Evolutionary conservation across 1,284 basidiomycete species (phyloP), one percentile per base, ranked within the genome.

Genomic region (Ceratobasidium sp.): DNA sequence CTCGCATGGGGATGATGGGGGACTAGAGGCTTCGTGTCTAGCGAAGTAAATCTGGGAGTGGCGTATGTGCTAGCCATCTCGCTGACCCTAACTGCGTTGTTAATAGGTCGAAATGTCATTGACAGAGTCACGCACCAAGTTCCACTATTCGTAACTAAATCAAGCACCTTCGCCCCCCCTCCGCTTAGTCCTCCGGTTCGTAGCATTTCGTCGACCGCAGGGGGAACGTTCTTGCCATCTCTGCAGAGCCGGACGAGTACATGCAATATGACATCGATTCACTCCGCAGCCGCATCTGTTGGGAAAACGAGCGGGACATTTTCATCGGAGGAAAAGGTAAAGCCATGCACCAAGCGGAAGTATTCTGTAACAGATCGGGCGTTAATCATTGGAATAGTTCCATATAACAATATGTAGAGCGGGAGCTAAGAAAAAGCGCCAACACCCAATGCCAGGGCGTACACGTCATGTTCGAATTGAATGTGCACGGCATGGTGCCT

Each of bases 291-390:
- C 6, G 54, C 24, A 29, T 72, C 54, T 2, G 56, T 58, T 0
- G 68, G 68, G 19, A 58, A 72, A 14, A 54, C 27, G n/a, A 72
- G 37, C 29, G 68, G 68, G 16, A 72, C 27, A 43, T 72, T 61
- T 24, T 72, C 68, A 31, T 72, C 56, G 14, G 54, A 29, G 19
- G 31, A 16, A 43, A 59, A 72, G 2, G 54, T 49, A 16, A 49
- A 72, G 3, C 68, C 68, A 24, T 61, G 37, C 1, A 72, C 48
- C 2, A 41, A 59, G 13, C 48, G 39, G 24, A 72, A 72, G 22
- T 59, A 72, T 24, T 51, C 68, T 72, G 34, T 9, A 49, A 49
- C 24, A 29, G 2, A 37, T 31, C 14, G 14, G 19, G 14, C 13
- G 53, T 29, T 19, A 29, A 16, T 56, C 4, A 19, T 16, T 7